Conservation (phyloP, 179 eudicot species). For the Camellia oleifera region DNA sequence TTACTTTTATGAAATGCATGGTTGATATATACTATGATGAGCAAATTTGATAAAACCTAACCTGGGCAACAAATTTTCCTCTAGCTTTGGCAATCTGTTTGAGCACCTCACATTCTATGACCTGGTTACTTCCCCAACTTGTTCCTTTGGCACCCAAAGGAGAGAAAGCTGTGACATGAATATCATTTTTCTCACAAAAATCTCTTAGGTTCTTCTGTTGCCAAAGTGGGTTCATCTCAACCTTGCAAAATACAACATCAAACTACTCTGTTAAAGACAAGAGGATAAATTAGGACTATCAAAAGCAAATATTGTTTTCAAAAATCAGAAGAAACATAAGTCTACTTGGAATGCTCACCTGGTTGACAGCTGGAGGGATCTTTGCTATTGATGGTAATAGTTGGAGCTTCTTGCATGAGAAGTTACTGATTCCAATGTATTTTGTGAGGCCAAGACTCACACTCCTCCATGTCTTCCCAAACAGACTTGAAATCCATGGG, state of each 20-base stretch:
- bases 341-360: conserved; percentile 22
- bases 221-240: conserved; percentile 68
- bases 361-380: conserved; percentile 69
- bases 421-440: conserved; percentile 54
- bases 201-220: conserved; percentile 48
- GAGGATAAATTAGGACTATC: background rate
- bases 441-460: conserved; percentile 51
- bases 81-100: conserved; percentile 31
- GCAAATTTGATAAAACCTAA: background rate
- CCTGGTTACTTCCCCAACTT: conserved; percentile 39
- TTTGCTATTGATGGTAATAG: conserved; percentile 42
- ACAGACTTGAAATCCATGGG: conserved; percentile 45
- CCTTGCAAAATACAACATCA: conserved; percentile 27
- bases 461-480: conserved; percentile 58
- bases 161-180: conserved; percentile 53
- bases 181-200: conserved; percentile 43
- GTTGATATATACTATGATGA: too few relatives aligned
- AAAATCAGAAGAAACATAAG: background rate
- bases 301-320: background rate
- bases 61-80: conserved; percentile 41
- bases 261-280: background rate
- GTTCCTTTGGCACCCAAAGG: conserved; percentile 57
- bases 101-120: conserved; percentile 44
- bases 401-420: conserved; percentile 45
- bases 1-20: too few relatives aligned